phyloP scores from a whole-genome alignment of 2,329 filamentous ascomycete species.

The Calonectria multiphialidica region DNA sequence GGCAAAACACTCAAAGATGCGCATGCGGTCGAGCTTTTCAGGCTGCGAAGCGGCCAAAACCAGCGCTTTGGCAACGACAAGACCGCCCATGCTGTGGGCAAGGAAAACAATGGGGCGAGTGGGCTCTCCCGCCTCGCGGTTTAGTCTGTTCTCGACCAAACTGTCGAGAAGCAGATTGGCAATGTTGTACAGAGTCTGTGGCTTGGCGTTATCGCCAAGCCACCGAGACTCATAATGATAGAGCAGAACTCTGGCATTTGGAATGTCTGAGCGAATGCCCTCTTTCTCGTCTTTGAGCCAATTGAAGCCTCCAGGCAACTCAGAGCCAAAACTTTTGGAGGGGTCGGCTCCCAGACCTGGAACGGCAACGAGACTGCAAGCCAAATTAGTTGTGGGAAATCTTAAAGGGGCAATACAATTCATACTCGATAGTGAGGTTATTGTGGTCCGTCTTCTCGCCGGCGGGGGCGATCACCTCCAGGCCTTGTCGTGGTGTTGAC shows the following conservation, averaged over 20 bases:
- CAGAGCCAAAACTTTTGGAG: constrained; percentile 24
- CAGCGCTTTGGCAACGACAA: constrained; percentile 21
- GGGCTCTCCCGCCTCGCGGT: constrained; percentile 4
- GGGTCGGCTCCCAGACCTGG: constrained; percentile 20
- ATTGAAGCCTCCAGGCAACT: constrained; percentile 22
- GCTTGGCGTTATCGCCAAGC: constrained; percentile 19
- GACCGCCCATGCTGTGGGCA: constrained; percentile 21
- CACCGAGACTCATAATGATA: constrained; percentile 23
- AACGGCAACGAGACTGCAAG: constrained; percentile 6
- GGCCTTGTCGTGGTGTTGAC: constrained; percentile 12
- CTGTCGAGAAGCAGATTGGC: constrained; percentile 21
- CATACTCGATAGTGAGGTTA: constrained; percentile 20
- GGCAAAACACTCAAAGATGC: constrained; percentile 20
- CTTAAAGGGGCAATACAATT: no score
- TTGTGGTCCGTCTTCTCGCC: background rate
- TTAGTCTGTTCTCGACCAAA: constrained; percentile 14
- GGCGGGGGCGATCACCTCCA: constrained; percentile 10
- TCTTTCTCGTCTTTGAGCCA: constrained; percentile 21
- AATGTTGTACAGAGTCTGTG: constrained; percentile 20
- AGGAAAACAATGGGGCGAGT: constrained; percentile 19
- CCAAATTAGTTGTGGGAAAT: background rate
- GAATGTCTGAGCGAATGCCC: constrained; percentile 19
- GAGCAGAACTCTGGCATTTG: constrained; percentile 12
- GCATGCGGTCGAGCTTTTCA: constrained; percentile 21
- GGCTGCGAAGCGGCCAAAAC: constrained; percentile 16